phyloP scores from a whole-genome alignment of 148 eudicot genomes.

The Amaranthus cruentus region DNA sequence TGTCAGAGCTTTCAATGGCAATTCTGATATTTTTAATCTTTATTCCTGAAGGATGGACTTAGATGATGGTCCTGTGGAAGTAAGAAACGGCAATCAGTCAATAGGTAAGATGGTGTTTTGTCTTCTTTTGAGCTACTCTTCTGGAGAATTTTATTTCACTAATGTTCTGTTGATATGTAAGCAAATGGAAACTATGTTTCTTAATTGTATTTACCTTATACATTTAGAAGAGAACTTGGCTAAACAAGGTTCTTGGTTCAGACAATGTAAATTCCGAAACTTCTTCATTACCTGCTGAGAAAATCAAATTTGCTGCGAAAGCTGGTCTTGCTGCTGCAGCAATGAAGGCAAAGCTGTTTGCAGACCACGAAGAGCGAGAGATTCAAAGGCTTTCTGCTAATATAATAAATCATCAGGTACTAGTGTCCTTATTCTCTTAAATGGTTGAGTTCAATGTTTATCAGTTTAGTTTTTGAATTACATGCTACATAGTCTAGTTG shows the following conservation, averaged over 20 bases:
- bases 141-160: not conserved
- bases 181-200: not conserved
- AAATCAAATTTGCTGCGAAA: constrained; percentile 69
- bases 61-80: constrained; percentile 44
- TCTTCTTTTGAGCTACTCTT: constrained; percentile 9
- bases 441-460: constrained; percentile 1
- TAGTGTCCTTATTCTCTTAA: not conserved
- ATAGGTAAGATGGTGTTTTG: constrained; percentile 37
- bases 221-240: constrained; percentile 37
- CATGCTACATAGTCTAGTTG: not conserved
- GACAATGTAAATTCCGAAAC: constrained; percentile 36
- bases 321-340: constrained; percentile 93
- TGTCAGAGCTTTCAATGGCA: constrained; percentile 5
- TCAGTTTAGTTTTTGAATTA: not conserved
- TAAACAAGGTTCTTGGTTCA: constrained; percentile 32
- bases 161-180: not conserved
- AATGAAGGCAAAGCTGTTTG: constrained; percentile 81
- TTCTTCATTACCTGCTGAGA: constrained; percentile 52
- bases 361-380: constrained; percentile 98
- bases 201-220: constrained; percentile 11
- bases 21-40: constrained; percentile 9
- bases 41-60: constrained; percentile 40
- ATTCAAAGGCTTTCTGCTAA: constrained; percentile 91
- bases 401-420: constrained; percentile 93
- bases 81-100: constrained; percentile 33